These are phyloP conservation scores for Endotrypanum monterogeii DNA, from an alignment of 208 protist genomes.

Conservation along the genomic window DNA sequence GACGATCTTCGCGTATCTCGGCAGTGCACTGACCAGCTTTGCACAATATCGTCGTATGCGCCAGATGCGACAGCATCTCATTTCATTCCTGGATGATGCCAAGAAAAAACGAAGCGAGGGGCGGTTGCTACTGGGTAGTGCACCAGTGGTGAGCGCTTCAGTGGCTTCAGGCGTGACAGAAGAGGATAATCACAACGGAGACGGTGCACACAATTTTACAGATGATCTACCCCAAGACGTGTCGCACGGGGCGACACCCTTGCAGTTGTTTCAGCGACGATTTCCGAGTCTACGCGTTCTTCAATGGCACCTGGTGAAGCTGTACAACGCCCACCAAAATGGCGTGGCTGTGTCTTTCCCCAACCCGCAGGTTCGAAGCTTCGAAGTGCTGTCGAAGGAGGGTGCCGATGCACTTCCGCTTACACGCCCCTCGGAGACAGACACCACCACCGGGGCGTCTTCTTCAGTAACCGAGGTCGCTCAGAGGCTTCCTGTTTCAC, in stretches of 20 bases:
- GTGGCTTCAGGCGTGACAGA: background rate
- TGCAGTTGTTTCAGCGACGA: slow-evolving; percentile 27
- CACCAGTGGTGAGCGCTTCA: background rate
- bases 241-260: background rate
- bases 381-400: background rate
- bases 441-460: background rate
- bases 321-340: slow-evolving; percentile 31
- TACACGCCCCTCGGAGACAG: slow-evolving; percentile 1
- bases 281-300: slow-evolving; percentile 32
- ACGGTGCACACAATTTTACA: background rate
- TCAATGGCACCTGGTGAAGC: slow-evolving; percentile 25
- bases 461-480: background rate
- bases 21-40: slow-evolving; percentile 19
- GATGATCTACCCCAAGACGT: background rate
- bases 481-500: background rate
- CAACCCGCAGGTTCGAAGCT: slow-evolving; percentile 18
- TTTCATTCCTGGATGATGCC: slow-evolving; percentile 31
- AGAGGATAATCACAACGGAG: background rate
- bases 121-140: slow-evolving; percentile 6
- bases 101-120: slow-evolving; percentile 15
- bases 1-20: slow-evolving; percentile 6
- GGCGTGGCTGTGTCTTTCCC: slow-evolving; percentile 21
- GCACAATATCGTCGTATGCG: slow-evolving; percentile 40
- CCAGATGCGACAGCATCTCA: slow-evolving; percentile 26
- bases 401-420: background rate